phyloP scores from a whole-genome alignment of 2,329 filamentous ascomycete species.

The Ophiostoma sp. region DNA sequence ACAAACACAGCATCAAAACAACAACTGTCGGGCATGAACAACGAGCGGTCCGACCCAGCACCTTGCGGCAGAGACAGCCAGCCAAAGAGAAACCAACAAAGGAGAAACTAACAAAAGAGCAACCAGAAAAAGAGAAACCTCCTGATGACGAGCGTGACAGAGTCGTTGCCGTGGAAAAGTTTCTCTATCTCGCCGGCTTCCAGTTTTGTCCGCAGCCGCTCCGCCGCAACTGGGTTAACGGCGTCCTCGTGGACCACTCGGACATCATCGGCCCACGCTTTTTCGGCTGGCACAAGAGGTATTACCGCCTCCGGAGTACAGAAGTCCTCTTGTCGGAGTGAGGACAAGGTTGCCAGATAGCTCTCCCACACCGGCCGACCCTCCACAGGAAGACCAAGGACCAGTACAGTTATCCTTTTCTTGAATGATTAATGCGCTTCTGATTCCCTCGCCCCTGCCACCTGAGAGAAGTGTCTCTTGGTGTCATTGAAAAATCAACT shows the following conservation, averaged over 20 bases:
- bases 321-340: neutral
- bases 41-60: slow-evolving; percentile 3
- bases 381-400: no score
- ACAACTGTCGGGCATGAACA: neutral
- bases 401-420: no score
- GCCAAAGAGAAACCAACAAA: neutral
- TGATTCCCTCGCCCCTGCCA: no score
- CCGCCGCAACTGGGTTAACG: slow-evolving; percentile 3
- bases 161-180: slow-evolving; percentile 5
- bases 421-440: no score
- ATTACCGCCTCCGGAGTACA: neutral
- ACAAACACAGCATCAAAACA: neutral
- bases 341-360: neutral
- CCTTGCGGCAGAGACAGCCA: slow-evolving; percentile 8
- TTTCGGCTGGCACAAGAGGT: slow-evolving; percentile 1
- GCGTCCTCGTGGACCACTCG: slow-evolving; percentile 9
- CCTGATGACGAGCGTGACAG: neutral
- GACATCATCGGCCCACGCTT: slow-evolving; percentile 5
- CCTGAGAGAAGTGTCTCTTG: no score
- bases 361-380: neutral
- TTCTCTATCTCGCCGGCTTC: slow-evolving; percentile 4
- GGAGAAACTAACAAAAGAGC: neutral
- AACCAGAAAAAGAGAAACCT: neutral
- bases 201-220: slow-evolving; percentile 8
- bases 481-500: no score